A percentile compares a stretch with the other conserved stretches of the same genome.
These are phyloP conservation scores for Pontederia paniculata DNA, from an alignment of 176 grass and related monocot species.

Conservation along the genomic window DNA sequence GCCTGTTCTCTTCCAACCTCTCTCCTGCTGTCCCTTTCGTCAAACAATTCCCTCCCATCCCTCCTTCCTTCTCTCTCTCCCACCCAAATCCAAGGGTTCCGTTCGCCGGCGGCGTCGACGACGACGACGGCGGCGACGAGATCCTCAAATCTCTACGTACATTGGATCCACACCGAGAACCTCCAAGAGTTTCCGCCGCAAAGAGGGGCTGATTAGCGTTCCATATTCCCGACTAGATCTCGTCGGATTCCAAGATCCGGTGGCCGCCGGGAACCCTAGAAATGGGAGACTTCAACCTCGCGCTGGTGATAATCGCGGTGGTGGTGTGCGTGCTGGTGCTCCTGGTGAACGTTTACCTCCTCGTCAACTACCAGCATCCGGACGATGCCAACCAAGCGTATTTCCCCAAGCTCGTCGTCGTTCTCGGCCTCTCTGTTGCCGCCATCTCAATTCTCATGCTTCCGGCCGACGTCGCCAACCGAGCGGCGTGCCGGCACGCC, in stretches of 20 bases:
- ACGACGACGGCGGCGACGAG: not conserved
- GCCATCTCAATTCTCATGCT: conserved; percentile 98
- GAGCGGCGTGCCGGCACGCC: conserved; percentile 54
- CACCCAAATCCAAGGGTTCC: not conserved
- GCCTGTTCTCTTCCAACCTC: not conserved
- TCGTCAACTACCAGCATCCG: conserved; percentile 98
- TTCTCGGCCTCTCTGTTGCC: conserved; percentile 81
- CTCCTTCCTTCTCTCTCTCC: not conserved
- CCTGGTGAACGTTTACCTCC: conserved; percentile 78
- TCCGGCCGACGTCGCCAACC: conserved; percentile 91
- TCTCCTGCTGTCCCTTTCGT: not conserved
- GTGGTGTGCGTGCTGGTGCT: conserved; percentile 69
- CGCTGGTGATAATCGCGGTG: conserved; percentile 80
- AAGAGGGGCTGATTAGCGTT: not conserved
- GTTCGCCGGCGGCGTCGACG: not conserved
- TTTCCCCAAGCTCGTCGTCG: conserved; percentile 88
- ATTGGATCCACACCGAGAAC: not conserved
- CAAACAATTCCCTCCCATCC: not conserved
- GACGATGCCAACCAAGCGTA: conserved; percentile 96
- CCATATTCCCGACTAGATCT: not conserved
- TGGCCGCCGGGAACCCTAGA: not conserved
- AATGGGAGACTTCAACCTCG: conserved; percentile 99
- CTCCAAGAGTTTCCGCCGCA: too few species aligned
- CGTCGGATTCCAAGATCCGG: not conserved
- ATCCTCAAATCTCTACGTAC: not conserved